Percentiles rank a stretch among this genome's conserved stretches.
phyloP scores from a whole-genome alignment of 129 eudicot species.

The Dittrichia graveolens region DNA sequence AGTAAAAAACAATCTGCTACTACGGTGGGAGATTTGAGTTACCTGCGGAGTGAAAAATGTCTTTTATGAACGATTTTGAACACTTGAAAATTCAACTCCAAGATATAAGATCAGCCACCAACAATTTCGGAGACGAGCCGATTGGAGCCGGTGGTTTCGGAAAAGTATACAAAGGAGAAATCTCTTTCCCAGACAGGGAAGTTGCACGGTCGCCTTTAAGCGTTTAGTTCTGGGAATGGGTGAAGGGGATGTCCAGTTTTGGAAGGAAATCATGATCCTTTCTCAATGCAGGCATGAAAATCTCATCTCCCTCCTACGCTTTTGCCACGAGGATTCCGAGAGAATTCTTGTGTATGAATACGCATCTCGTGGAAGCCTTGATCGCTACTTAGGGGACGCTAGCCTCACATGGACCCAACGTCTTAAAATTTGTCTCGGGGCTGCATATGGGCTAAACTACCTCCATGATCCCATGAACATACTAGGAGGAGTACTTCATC shows the following conservation, averaged over 20 bases:
- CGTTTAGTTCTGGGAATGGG: background rate
- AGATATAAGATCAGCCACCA: slow-evolving; percentile 5
- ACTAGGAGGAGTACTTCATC: background rate
- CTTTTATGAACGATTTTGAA: background rate
- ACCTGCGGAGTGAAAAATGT: background rate
- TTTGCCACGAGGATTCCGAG: background rate
- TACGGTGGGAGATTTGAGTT: too few relatives aligned
- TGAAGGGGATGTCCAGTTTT: background rate
- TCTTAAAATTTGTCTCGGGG: slow-evolving; percentile 2
- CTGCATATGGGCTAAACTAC: background rate
- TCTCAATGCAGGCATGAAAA: slow-evolving; percentile 1
- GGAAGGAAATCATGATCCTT: slow-evolving; percentile 10
- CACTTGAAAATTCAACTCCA: background rate
- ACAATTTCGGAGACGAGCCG: background rate
- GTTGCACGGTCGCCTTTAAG: background rate
- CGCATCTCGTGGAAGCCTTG: slow-evolving; percentile 12
- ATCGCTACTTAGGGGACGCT: background rate
- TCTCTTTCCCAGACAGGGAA: background rate
- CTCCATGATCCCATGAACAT: background rate
- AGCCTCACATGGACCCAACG: background rate
- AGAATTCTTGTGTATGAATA: background rate
- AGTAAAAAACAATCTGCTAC: too few relatives aligned
- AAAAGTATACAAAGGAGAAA: slow-evolving; percentile 5
- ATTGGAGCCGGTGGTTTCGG: background rate
- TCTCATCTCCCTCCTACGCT: background rate